Evolutionary conservation across 352 stramenopile species (phyloP).

Genomic region (Phytophthora capsici): DNA sequence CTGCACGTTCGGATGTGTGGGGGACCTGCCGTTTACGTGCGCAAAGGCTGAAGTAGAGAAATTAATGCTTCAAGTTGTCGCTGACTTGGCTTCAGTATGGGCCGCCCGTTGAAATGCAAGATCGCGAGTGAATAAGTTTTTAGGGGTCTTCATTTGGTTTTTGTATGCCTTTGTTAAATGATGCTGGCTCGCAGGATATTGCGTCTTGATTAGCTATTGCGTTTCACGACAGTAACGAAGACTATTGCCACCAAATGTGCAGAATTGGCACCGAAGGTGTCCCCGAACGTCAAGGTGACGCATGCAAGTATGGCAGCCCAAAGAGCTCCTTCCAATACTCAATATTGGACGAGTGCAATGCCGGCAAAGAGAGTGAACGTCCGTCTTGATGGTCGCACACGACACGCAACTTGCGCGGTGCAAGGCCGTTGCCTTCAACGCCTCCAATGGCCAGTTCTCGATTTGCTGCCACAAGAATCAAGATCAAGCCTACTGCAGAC

Average conservation of each 20-base stretch:
- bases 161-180: slow-evolving; percentile 5
- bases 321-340: slow-evolving; percentile 8
- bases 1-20: slow-evolving; percentile 40
- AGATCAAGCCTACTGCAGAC: not conserved
- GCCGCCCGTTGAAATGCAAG: slow-evolving; percentile 32
- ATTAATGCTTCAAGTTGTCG: slow-evolving; percentile 33
- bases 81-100: slow-evolving; percentile 30
- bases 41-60: slow-evolving; percentile 21
- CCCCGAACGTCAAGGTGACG: not conserved
- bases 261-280: not conserved
- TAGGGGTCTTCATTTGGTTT: slow-evolving; percentile 9
- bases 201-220: slow-evolving; percentile 23
- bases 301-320: not conserved
- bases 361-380: not conserved
- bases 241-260: not conserved
- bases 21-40: slow-evolving; percentile 48
- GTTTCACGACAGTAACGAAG: slow-evolving; percentile 10
- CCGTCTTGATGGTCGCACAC: not conserved
- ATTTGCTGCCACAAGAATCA: slow-evolving; percentile 4
- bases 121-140: slow-evolving; percentile 10
- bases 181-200: slow-evolving; percentile 25
- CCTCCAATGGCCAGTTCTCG: not conserved
- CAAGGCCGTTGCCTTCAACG: slow-evolving; percentile 1
- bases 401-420: no score
- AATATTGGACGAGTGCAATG: slow-evolving; percentile 18